Evolutionary conservation across 1,139 yeast species (phyloP), one percentile per base, ranked within the genome.

Genomic region (Candida sp.): DNA sequence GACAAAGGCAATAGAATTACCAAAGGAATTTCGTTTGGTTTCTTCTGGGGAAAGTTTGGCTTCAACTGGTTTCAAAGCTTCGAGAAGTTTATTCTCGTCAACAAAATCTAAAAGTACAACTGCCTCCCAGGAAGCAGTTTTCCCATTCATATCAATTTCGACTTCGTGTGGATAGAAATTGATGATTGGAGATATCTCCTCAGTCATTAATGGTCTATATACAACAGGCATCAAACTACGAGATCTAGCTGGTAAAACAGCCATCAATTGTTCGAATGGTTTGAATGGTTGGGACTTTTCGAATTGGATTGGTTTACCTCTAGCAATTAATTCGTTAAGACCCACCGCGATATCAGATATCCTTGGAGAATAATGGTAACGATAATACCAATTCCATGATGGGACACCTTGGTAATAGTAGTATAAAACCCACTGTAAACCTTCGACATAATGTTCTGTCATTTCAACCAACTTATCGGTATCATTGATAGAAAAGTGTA

Each of bases 231-330:
- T 82, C 51, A 93, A 77, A 43, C 77, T 75, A 47, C 80, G 81
- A 5, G 98, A 90, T 70, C 97, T 82, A 22, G 93, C 96, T 1
- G 99, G 99, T 51, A 95, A 73, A 23, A 95, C 99, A 11, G 97
- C 96, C 99, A 95, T 93, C 56, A 95, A 77, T 68, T 95, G 99
- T 61, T 93, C 95, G 64, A 89, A 93, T 7, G 99, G 99, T 47
- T 75, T 81, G 68, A 93, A 90, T 0, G 99, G 99, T 9, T 64
- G 60, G 4, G 96, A 91, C 53, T 75, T 64, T 19, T 84, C 81
- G 57, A 91, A 91, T 29, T 71, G 63, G 46, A 88, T 75, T n/a
- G 60, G 60, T 33, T 63, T 63, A n/a, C 57, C 56, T 5, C 58
- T 51, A n/a, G 62, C 61, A 38, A 72, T 56, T 45, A 75, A 66